phyloP scores from a whole-genome alignment of 2,329 filamentous ascomycete genomes.

The Exophiala mesophila region DNA sequence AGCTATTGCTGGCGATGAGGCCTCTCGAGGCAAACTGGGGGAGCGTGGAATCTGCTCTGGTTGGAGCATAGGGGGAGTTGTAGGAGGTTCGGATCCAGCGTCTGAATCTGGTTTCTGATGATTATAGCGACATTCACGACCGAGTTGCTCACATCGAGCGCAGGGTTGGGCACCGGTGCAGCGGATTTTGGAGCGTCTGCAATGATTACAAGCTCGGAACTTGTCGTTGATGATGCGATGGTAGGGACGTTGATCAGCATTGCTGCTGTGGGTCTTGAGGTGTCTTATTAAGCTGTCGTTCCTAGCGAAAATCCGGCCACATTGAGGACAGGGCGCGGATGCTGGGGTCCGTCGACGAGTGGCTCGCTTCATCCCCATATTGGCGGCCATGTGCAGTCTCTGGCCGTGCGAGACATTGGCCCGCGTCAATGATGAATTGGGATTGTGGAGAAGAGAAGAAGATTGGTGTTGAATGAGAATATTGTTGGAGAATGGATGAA shows the following conservation, averaged over 20 bases:
- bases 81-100: constrained; percentile 1
- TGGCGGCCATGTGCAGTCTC: no score
- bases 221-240: constrained; percentile 23
- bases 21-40: background rate
- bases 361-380: constrained; percentile 10
- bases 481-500: no score
- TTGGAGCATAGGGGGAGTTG: constrained; percentile 1
- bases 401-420: no score
- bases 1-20: background rate
- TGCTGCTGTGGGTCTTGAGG: constrained; percentile 17
- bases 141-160: constrained; percentile 16
- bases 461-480: no score
- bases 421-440: no score
- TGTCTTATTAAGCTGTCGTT: constrained; percentile 22
- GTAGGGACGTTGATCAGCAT: constrained; percentile 16
- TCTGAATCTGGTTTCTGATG: constrained; percentile 1
- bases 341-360: constrained; percentile 20
- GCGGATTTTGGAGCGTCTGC: constrained; percentile 18
- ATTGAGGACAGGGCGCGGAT: constrained; percentile 19
- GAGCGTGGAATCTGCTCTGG: background rate
- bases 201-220: constrained; percentile 20
- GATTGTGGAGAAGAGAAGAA: no score
- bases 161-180: constrained; percentile 20
- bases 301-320: constrained; percentile 19
- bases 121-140: constrained; percentile 18